Evolutionary conservation across 1,139 yeast genomes (phyloP), one percentile per base, ranked within the genome.

Genomic region (Nakaseomyces bracarensis): DNA sequence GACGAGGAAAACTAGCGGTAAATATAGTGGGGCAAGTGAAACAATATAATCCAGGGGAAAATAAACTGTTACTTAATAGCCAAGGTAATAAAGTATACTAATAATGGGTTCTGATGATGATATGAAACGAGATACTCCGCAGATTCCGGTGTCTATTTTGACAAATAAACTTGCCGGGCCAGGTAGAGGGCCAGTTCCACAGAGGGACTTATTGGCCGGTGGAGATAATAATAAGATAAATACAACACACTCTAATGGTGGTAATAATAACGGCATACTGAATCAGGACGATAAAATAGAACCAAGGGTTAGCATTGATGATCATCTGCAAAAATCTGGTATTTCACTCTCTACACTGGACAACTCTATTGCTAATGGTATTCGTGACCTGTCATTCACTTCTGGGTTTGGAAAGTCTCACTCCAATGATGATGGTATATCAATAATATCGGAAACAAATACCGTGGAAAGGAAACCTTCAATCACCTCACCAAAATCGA

Each of bases 401-500:
- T n/a, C n/a, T n/a, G n/a, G n/a, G n/a, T n/a, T 21, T 10, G 36
- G 36, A 9, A 33, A 20, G 18, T 16, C 16, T 5, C 25, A 20
- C 2, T 9, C 26, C 4, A 33, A 21, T 21, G 36, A 33, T 21
- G 36, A 33, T 11, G 26, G 36, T 8, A 21, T 14, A 4, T 21
- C 36, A 6, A 33, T 33, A 11, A 33, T 33, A n/a, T 33, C 36
- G 4, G 36, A 33, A 20, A 21, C 15, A 3, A 33, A 20, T 11
- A 33, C 36, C 8, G 26, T 21, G 26, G 36, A 21, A 4, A n/a
- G 36, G 26, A 33, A 35, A 15, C 15, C 38, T 11, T 23, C 28
- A 8, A 35, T 35, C 15, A 23, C 41, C 9, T 33, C 41, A 4
- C 30, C 33, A n/a, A 31, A 31, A 21, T 39, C 56, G 4, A 54